Conservation (phyloP, 768 basidiomycete genomes). For the Boletus coccyginus region DNA sequence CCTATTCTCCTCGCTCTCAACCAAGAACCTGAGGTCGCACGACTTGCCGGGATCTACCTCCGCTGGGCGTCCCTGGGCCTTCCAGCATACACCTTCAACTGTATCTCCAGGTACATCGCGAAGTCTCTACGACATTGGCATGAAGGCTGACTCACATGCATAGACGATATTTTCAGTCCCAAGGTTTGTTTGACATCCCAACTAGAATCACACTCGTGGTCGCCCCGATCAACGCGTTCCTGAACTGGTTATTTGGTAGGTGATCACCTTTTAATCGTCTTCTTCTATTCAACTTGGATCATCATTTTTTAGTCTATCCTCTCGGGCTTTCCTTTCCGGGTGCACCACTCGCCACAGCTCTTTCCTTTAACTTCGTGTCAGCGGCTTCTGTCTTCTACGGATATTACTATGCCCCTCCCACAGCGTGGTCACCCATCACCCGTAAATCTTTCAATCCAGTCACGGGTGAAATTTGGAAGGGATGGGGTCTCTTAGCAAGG, state of each 20-base stretch:
- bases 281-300: neutral
- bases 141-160: neutral
- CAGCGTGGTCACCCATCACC: conserved; percentile 66
- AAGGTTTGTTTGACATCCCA: conserved; percentile 82
- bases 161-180: conserved; percentile 67
- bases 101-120: conserved; percentile 44
- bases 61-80: conserved; percentile 75
- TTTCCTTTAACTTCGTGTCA: conserved; percentile 86
- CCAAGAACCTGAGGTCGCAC: conserved; percentile 84
- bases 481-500: conserved; percentile 63
- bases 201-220: conserved; percentile 80
- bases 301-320: conserved; percentile 32
- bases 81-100: conserved; percentile 67
- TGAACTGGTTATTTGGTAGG: conserved; percentile 84
- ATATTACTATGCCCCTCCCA: conserved; percentile 55
- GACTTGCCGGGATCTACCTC: conserved; percentile 73
- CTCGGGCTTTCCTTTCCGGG: conserved; percentile 88
- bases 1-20: conserved; percentile 67
- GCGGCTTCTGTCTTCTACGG: conserved; percentile 62
- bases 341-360: conserved; percentile 85
- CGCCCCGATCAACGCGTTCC: conserved; percentile 79
- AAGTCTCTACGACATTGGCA: neutral
- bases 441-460: conserved; percentile 42
- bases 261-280: neutral
- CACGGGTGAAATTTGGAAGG: conserved; percentile 58